Conservation (phyloP, 257 asterid species). For the Phtheirospermum japonicum region DNA sequence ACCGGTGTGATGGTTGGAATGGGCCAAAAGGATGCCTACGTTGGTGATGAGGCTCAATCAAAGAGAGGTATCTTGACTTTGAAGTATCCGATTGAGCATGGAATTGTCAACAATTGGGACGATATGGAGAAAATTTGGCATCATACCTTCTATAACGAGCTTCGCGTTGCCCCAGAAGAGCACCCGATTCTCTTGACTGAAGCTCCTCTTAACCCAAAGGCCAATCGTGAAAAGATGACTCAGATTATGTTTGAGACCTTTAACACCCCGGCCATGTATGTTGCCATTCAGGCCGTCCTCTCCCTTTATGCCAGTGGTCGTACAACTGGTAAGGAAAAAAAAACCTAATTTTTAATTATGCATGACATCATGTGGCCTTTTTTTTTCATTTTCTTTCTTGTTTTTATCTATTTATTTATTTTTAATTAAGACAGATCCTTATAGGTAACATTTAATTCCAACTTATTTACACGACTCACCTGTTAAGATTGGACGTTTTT, state of each 20-base stretch:
- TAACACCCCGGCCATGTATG: slow-evolving; percentile 63
- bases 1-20: slow-evolving; percentile 55
- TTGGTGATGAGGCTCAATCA: slow-evolving; percentile 46
- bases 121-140: slow-evolving; percentile 61
- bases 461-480: too few relatives aligned
- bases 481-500: too few relatives aligned
- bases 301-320: slow-evolving; percentile 44
- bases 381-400: neutral
- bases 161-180: slow-evolving; percentile 47
- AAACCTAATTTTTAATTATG: neutral
- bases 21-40: slow-evolving; percentile 58
- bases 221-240: slow-evolving; percentile 45
- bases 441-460: too few relatives aligned
- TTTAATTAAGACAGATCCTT: too few relatives aligned
- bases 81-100: slow-evolving; percentile 53
- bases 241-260: slow-evolving; percentile 56
- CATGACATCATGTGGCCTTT: neutral
- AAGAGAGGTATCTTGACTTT: slow-evolving; percentile 62
- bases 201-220: slow-evolving; percentile 45
- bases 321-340: slow-evolving; percentile 35
- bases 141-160: slow-evolving; percentile 50
- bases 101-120: slow-evolving; percentile 58
- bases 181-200: slow-evolving; percentile 43
- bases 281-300: slow-evolving; percentile 58
- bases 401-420: too few relatives aligned